These are phyloP conservation scores for Hyaloscypha variabilis DNA, from an alignment of 495 filamentous ascomycete species.

Conservation along the genomic window DNA sequence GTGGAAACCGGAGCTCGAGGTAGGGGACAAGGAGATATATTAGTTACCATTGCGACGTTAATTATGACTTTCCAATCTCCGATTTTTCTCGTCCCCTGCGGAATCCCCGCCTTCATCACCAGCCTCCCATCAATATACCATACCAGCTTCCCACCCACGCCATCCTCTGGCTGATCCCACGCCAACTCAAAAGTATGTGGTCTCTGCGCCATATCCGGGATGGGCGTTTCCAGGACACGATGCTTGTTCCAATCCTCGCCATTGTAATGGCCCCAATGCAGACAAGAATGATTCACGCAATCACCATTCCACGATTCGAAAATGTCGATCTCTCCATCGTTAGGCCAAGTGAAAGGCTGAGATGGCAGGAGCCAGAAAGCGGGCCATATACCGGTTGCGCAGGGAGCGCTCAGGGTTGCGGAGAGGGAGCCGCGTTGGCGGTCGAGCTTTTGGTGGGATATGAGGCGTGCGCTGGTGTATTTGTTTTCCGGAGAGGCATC, in stretches of 20 bases:
- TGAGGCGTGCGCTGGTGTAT: constrained; percentile 45
- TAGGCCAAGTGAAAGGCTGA: constrained; percentile 55
- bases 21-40: too few species aligned
- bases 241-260: constrained; percentile 46
- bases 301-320: constrained; percentile 53
- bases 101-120: constrained; percentile 44
- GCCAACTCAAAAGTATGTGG: constrained; percentile 39
- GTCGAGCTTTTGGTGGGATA: constrained; percentile 39
- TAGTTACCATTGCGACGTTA: constrained; percentile 50
- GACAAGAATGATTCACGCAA: constrained; percentile 42
- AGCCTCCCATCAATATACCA: constrained; percentile 49
- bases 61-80: constrained; percentile 43
- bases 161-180: constrained; percentile 40
- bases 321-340: constrained; percentile 63
- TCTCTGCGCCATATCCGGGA: constrained; percentile 33
- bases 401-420: constrained; percentile 38
- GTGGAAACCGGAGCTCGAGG: too few species aligned
- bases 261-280: constrained; percentile 50
- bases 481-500: constrained; percentile 31
- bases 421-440: constrained; percentile 40
- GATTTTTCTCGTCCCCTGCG: constrained; percentile 41
- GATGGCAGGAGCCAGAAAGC: constrained; percentile 48
- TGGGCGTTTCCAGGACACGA: constrained; percentile 37
- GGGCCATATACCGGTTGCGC: constrained; percentile 46
- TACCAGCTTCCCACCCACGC: constrained; percentile 35